A percentile compares a stretch with the other conserved stretches of the same genome.
Evolutionary conservation across 306 rosid species (phyloP).

Genomic region (Arachis stenosperma): DNA sequence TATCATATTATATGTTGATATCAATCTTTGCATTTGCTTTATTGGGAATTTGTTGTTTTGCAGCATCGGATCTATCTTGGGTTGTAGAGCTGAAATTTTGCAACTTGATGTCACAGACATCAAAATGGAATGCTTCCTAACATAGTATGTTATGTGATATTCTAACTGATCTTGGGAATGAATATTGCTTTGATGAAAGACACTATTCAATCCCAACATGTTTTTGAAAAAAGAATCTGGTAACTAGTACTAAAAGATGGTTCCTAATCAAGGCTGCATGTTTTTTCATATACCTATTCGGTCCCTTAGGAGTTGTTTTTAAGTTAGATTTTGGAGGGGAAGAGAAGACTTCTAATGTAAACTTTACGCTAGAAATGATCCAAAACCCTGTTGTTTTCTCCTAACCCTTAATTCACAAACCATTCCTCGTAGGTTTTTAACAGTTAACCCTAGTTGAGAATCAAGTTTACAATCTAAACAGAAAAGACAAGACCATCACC

Average conservation of each 20-base stretch:
- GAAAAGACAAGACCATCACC: background rate
- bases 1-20: too few species aligned
- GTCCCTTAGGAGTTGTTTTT: too few species aligned
- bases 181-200: background rate
- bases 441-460: background rate
- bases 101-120: conserved; percentile 92
- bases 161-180: background rate
- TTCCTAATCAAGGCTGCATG: background rate
- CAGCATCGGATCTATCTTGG: conserved; percentile 83
- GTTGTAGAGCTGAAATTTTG: conserved; percentile 89
- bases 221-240: too few species aligned
- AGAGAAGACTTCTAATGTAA: too few species aligned
- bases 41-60: conserved; percentile 26
- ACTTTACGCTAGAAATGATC: background rate
- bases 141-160: conserved; percentile 33
- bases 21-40: conserved; percentile 1
- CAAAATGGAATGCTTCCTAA: conserved; percentile 79
- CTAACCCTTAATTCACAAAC: background rate
- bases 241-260: background rate
- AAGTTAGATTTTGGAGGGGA: too few species aligned
- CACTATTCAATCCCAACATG: background rate
- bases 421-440: background rate
- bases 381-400: too few species aligned
- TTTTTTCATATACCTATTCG: background rate
- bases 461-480: background rate